A percentile compares a stretch with the other conserved stretches of the same genome.
These are phyloP conservation scores for Fusarium setosum DNA, from an alignment of 2,329 filamentous ascomycete species.

Conservation along the genomic window DNA sequence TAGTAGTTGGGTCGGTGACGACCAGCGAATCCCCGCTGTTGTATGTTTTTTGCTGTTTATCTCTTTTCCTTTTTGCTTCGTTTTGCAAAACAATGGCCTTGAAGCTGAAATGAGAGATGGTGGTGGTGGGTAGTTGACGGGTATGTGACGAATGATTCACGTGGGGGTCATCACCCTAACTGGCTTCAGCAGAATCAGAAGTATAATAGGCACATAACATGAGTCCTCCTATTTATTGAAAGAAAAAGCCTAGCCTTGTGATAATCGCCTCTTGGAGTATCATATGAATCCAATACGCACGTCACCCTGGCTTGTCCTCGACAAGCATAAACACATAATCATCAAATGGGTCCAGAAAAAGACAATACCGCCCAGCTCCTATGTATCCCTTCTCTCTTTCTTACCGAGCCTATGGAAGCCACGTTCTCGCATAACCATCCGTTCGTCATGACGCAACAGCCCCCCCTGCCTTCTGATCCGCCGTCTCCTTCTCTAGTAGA, in stretches of 20 bases:
- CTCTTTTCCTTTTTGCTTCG: too few species aligned
- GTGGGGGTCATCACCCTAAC: too few species aligned
- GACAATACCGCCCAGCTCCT: slow-evolving; percentile 13
- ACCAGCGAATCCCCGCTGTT: too few species aligned
- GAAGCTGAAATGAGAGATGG: too few species aligned
- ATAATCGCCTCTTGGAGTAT: slow-evolving; percentile 10
- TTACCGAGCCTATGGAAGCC: slow-evolving; percentile 3
- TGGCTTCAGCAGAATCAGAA: too few species aligned
- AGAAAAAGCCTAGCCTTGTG: background rate
- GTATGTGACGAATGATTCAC: too few species aligned
- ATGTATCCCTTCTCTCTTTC: slow-evolving; percentile 3
- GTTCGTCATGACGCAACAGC: slow-evolving; percentile 20
- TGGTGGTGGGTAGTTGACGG: too few species aligned
- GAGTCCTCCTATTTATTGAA: background rate
- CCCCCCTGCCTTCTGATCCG: slow-evolving; percentile 31
- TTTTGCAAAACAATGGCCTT: too few species aligned
- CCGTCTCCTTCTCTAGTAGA: slow-evolving; percentile 63
- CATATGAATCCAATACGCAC: slow-evolving; percentile 23
- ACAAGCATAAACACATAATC: background rate
- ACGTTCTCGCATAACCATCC: background rate
- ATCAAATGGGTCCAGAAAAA: slow-evolving; percentile 2
- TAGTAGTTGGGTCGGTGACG: too few species aligned
- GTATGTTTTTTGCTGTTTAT: too few species aligned
- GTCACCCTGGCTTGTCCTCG: slow-evolving; percentile 8
- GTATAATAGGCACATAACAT: too few species aligned